Percentiles rank a stretch among this genome's conserved stretches.
Evolutionary conservation across 208 protist genomes (phyloP).

Genomic region (Leishmania tarentolae): DNA sequence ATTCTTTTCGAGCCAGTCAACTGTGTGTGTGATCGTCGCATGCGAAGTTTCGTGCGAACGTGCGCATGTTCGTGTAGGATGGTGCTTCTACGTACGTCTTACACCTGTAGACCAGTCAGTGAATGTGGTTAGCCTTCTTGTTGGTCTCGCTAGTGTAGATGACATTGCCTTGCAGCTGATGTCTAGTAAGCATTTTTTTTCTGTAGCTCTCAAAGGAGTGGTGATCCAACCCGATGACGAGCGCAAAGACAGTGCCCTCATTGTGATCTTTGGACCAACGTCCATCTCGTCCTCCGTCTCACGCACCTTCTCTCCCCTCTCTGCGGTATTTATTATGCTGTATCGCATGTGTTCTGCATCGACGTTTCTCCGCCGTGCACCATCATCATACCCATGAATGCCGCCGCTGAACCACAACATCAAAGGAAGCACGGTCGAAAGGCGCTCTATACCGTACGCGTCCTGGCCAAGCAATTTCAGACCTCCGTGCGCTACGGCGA

Average conservation of each 20-base stretch:
- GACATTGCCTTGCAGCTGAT: neutral
- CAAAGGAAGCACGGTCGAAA: neutral
- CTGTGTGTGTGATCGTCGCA: neutral
- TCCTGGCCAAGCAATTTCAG: conserved; percentile 1
- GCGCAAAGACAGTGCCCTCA: neutral
- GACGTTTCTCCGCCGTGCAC: neutral
- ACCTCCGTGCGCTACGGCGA: neutral
- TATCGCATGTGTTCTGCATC: neutral
- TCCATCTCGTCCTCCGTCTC: neutral
- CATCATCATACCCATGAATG: neutral
- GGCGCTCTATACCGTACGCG: neutral
- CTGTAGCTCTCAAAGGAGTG: neutral
- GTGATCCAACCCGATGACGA: neutral
- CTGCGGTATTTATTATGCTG: neutral
- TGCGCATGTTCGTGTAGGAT: neutral
- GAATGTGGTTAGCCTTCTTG: neutral
- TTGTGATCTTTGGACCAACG: neutral
- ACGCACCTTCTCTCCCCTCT: neutral
- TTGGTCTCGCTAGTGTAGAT: neutral
- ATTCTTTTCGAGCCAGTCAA: neutral
- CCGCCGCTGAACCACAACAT: neutral
- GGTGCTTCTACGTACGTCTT: neutral
- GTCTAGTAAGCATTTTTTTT: neutral
- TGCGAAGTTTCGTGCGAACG: too few relatives aligned
- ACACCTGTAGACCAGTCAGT: neutral